Conservation (phyloP, 768 basidiomycete genomes). For the Trametes meyenii region DNA sequence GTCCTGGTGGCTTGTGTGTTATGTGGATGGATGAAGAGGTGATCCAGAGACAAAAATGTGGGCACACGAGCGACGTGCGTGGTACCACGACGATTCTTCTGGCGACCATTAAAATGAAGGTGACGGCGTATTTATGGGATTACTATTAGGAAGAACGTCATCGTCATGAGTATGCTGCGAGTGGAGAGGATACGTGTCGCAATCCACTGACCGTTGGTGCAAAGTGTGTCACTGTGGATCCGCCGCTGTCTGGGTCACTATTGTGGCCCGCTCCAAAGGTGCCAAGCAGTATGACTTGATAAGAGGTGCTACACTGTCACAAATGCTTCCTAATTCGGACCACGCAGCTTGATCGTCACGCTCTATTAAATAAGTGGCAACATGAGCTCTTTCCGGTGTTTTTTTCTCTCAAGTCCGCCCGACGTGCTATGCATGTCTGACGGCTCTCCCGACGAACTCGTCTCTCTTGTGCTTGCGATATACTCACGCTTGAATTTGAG, state of each 20-base stretch:
- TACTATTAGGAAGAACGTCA: neutral
- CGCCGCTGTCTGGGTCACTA: neutral
- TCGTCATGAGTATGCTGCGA: neutral
- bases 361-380: no score
- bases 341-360: neutral
- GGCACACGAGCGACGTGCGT: neutral
- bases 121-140: neutral
- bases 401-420: neutral
- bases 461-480: slow-evolving; percentile 42
- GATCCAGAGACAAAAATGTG: neutral
- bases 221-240: neutral
- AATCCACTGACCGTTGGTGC: neutral
- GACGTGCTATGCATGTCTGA: slow-evolving; percentile 21
- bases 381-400: no score
- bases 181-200: neutral
- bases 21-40: neutral
- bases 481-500: slow-evolving; percentile 51
- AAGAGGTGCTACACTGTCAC: no score
- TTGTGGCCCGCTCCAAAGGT: no score
- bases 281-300: no score
- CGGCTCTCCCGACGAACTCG: slow-evolving; percentile 33
- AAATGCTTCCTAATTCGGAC: neutral
- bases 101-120: neutral
- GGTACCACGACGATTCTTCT: neutral
- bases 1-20: no score